Conservation (phyloP, 140 eudicot species). For the Ambrosia hybrid region DNA sequence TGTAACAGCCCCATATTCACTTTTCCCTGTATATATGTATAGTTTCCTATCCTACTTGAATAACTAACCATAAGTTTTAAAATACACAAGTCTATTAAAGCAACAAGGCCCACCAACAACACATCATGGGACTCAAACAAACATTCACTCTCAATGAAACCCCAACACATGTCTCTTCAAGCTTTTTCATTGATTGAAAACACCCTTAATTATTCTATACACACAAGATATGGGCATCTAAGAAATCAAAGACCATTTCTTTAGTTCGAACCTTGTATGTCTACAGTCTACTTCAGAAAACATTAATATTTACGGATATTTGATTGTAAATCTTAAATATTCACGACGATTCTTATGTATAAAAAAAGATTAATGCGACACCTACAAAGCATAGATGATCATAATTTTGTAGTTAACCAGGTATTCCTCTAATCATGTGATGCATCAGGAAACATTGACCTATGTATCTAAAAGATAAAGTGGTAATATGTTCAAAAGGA, state of each 20-base stretch:
- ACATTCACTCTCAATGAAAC: slow-evolving; percentile 14
- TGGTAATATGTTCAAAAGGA: no score
- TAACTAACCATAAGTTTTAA: neutral
- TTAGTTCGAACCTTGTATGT: neutral
- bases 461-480: no score
- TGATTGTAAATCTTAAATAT: neutral
- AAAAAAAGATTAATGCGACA: neutral
- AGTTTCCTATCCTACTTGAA: no score
- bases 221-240: neutral
- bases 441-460: no score
- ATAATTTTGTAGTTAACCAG: no score
- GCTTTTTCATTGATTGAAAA: neutral
- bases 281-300: neutral
- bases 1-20: no score
- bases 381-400: neutral
- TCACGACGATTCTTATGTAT: neutral
- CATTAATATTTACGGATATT: neutral
- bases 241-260: neutral
- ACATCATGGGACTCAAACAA: slow-evolving; percentile 29
- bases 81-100: neutral
- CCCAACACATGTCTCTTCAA: neutral
- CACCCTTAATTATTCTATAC: neutral
- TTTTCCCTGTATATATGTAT: no score
- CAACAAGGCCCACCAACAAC: slow-evolving; percentile 6
- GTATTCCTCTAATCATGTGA: no score